Conservation (phyloP, 1,139 yeast genomes). For the Hemisphaericaspora lyxosophila region DNA sequence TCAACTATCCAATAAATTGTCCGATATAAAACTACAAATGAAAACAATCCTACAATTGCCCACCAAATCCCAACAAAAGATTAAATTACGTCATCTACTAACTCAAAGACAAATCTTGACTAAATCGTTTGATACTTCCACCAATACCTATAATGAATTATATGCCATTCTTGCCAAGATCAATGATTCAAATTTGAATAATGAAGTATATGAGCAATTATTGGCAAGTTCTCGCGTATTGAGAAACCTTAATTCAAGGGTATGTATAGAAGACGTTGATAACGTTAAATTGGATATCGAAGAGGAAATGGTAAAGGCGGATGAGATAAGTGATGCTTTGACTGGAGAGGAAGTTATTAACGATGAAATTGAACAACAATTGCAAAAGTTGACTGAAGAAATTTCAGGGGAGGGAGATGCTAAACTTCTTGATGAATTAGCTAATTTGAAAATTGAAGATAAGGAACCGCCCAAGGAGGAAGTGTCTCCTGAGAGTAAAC, state of each 20-base stretch:
- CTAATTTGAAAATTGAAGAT: conserved; percentile 11
- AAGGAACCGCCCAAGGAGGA: neutral
- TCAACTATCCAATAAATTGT: conserved; percentile 23
- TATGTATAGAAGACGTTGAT: conserved; percentile 31
- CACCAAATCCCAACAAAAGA: conserved; percentile 11
- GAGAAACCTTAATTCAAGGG: conserved; percentile 31
- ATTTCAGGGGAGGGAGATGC: conserved; percentile 6
- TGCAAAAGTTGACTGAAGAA: conserved; percentile 14
- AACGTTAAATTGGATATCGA: conserved; percentile 41
- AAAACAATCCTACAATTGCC: conserved; percentile 11
- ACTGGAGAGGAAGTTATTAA: conserved; percentile 18
- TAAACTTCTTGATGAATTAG: conserved; percentile 11
- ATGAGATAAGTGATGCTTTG: conserved; percentile 37
- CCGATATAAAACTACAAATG: conserved; percentile 20
- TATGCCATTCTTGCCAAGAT: conserved; percentile 41
- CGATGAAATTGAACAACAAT: conserved; percentile 38
- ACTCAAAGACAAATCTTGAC: conserved; percentile 20
- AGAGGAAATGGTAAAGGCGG: conserved; percentile 35
- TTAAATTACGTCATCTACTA: conserved; percentile 10
- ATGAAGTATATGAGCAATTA: conserved; percentile 36
- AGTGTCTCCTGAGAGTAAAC: neutral
- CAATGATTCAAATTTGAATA: conserved; percentile 48
- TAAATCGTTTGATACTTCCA: conserved; percentile 31
- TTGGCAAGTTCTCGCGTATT: conserved; percentile 33
- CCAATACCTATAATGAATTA: conserved; percentile 36